Percentiles rank a stretch among this genome's conserved stretches.
phyloP scores from a whole-genome alignment of 495 filamentous ascomycete genomes.

The Aspergillus avenaceus region DNA sequence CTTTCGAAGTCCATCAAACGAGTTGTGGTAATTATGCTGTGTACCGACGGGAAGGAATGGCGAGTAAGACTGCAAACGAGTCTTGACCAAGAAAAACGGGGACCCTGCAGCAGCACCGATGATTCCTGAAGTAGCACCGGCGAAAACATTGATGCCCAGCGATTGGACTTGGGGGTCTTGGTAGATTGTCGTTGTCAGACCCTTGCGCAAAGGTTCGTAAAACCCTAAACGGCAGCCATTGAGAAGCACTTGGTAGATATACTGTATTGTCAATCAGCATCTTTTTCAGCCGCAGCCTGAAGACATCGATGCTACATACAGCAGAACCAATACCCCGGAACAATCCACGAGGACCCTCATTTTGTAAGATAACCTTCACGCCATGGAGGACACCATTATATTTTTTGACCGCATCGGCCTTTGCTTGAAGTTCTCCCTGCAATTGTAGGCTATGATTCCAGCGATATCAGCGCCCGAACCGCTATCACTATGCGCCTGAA shows the following conservation, averaged over 20 bases:
- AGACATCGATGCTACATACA: constrained; percentile 36
- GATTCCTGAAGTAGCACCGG: constrained; percentile 81
- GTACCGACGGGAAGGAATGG: constrained; percentile 94
- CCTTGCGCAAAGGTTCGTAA: constrained; percentile 86
- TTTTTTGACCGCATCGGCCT: constrained; percentile 73
- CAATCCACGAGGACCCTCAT: constrained; percentile 82
- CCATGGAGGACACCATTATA: constrained; percentile 94
- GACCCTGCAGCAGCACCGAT: constrained; percentile 87
- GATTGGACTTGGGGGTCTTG: constrained; percentile 71
- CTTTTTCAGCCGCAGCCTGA: neutral
- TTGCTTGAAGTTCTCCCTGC: constrained; percentile 90
- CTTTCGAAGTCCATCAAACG: constrained; percentile 72
- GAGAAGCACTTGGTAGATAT: constrained; percentile 93
- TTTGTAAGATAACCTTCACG: constrained; percentile 82
- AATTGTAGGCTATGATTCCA: constrained; percentile 68
- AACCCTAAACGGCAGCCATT: constrained; percentile 97
- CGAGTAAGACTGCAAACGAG: constrained; percentile 88
- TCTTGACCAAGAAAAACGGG: constrained; percentile 99
- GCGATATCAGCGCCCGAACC: neutral
- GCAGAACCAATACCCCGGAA: constrained; percentile 89
- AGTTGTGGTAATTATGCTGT: constrained; percentile 87
- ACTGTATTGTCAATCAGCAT: constrained; percentile 43
- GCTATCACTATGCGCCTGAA: neutral
- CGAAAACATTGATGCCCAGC: constrained; percentile 86
- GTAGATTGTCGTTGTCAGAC: constrained; percentile 62